Evolutionary conservation across 225 moss, liverwort and hornwort genomes (phyloP), one percentile per base, ranked within the genome.

Genomic region (Lunularia cruciata): DNA sequence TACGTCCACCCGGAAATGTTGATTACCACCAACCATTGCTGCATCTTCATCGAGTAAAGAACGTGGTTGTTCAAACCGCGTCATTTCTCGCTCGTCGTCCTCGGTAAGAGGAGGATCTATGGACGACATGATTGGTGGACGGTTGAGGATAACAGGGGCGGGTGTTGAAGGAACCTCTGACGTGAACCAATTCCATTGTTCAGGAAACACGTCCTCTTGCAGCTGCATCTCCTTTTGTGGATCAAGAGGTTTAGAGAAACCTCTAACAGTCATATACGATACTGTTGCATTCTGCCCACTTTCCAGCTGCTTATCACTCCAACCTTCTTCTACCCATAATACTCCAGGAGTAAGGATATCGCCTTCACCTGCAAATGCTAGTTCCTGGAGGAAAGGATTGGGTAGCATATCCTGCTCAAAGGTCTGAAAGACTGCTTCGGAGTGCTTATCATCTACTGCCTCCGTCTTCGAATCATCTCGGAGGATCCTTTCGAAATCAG

Each of bases 161-260:
- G 78, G 69, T 32, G 68, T 27, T 11, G 73, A 68, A 69, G 68
- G 68, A 63, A 69, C 68, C 37, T 58, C 73, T 14, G 78, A 73
- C 1, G 73, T 63, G 42, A 78, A 73, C 78, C 73, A 78, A 30
- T 78, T 65, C 73, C 78, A 78, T 16, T 78, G 68, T 7, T 78
- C 78, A 7, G 69, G 68, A 57, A 69, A 73, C 56, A 63, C 30
- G 3, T 73, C 63, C 26, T 73, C 68, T 60, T 79, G 70, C 25
- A 64, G 28, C 57, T 58, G 40, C 73, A 56, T 31, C 51, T 79
- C 78, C 31, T 74, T 62, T 0, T 20, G 35, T 40, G 42, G 52
- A 66, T 51, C 74, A 26, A 79, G 65, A 34, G 64, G 48, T 33
- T 70, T 66, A 6, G 54, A 30, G 14, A 70, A 49, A 36, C 59